phyloP scores from a whole-genome alignment of 2,329 filamentous ascomycete genomes.

The Thielaviopsis ethacetica region DNA sequence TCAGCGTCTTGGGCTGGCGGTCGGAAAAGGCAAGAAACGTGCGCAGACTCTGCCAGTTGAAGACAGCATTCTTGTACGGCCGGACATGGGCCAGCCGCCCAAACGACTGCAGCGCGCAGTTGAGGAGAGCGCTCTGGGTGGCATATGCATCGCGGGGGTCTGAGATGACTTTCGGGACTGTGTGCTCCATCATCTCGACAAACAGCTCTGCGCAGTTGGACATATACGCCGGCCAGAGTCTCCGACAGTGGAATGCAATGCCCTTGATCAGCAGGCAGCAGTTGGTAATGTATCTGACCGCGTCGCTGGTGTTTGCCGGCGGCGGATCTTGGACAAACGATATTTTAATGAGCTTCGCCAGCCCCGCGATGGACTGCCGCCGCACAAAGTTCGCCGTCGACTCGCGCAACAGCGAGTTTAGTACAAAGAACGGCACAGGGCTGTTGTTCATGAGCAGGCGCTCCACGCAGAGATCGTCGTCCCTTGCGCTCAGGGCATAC shows the following conservation, averaged over 20 bases:
- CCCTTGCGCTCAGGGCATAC: conserved; percentile 2
- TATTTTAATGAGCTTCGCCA: not conserved
- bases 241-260: conserved; percentile 12
- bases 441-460: not conserved
- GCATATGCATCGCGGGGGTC: conserved; percentile 13
- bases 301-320: not conserved
- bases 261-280: conserved; percentile 2
- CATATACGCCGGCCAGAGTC: conserved; percentile 18
- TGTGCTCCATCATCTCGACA: conserved; percentile 17
- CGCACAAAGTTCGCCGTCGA: conserved; percentile 3
- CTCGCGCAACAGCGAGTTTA: conserved; percentile 5
- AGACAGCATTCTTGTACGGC: conserved; percentile 23
- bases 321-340: conserved; percentile 5
- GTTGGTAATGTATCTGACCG: not conserved
- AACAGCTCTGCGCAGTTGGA: conserved; percentile 18
- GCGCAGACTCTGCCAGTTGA: conserved; percentile 43
- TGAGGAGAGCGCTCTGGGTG: conserved; percentile 21
- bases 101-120: conserved; percentile 20
- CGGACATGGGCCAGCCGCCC: conserved; percentile 18
- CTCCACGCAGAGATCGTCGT: conserved; percentile 6
- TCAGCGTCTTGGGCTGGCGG: conserved; percentile 28
- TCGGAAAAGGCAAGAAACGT: conserved; percentile 36
- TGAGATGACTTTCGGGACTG: conserved; percentile 12
- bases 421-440: conserved; percentile 2
- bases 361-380: conserved; percentile 1